Base-by-base conservation (phyloP, 177 flowering plant genomes). In the Telopea speciosissima region DNA sequence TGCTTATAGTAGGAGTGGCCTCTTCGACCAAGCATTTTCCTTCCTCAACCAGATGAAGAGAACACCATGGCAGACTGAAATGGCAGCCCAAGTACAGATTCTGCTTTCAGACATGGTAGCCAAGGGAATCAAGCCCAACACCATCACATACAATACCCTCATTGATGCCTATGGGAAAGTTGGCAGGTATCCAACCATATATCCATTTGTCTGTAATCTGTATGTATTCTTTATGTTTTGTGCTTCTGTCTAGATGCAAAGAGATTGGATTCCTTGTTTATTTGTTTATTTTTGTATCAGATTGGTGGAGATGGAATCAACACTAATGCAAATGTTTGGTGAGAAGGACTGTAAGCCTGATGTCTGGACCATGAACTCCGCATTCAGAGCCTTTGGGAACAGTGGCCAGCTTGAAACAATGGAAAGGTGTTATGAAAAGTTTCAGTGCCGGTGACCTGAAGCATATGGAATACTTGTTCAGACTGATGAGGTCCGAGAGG, bases 361-460 rank as follows among this genome's bases (percentile, higher is more conserved):
- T 83, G 93, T 81, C 25, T 93, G 98, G 99, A 96, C 99, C 66
- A 88, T 96, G 98, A 96, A 96, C 80, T 87, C 97, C 42, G 86
- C 93, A 8, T 76, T 96, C 22, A 81, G 99, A 81, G 98, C 98
- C 65, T 96, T 93, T 77, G 98, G 99, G 22, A 68, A 82, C 78
- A 93, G 87, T 63, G 95, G 98, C 70, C 98, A 93, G 75, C 87
- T 96, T 45, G 93, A 90, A 78, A 88, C 83, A 65, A 96, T 96
- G 99, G 99, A 96, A 81, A 89, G 75, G 69, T 96, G 98, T 75
- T 96, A 91, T 45, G 97, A 90, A 61, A 93, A 93, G 83, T 96
- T 96, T 76, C 96, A 89, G 77, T 75, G 81, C 97, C 17, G 97
- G 98, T 19, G 95, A 96, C 72, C 75, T 96, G 73, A 87, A 85